Percentiles rank a stretch among this genome's conserved stretches.
Evolutionary conservation across 305 asterid genomes (phyloP).

Genomic region (Solanum aculeatissimum): DNA sequence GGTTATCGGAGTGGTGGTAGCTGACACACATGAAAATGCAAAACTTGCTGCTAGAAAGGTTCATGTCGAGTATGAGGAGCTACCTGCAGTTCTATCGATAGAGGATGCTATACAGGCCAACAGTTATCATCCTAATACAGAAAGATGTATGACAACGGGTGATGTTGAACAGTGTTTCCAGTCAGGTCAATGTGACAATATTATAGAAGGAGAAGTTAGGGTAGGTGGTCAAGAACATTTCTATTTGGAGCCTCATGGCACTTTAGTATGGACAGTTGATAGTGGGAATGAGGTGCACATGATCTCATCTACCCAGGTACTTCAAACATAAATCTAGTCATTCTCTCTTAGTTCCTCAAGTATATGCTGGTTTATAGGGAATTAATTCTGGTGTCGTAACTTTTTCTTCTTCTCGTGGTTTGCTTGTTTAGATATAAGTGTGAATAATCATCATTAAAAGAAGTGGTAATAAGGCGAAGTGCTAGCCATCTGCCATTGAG

Average conservation of each 20-base stretch:
- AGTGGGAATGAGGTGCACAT: conserved; percentile 93
- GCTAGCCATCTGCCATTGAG: not conserved
- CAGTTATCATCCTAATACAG: conserved; percentile 77
- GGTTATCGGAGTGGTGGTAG: conserved; percentile 90
- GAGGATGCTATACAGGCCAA: conserved; percentile 62
- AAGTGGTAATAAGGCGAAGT: not conserved
- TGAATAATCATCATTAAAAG: not conserved
- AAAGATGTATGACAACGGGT: conserved; percentile 49
- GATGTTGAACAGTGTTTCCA: conserved; percentile 61
- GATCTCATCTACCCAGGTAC: conserved; percentile 95
- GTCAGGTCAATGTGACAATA: conserved; percentile 69
- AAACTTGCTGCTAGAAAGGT: conserved; percentile 80
- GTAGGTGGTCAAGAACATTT: conserved; percentile 98
- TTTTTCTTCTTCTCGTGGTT: not conserved
- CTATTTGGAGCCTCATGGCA: conserved; percentile 88
- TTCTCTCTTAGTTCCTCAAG: not conserved
- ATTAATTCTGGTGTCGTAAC: not conserved
- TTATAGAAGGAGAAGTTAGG: conserved; percentile 73
- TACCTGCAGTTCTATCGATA: conserved; percentile 78
- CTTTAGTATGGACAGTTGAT: conserved; percentile 77
- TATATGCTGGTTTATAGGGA: not conserved
- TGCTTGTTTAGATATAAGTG: not conserved
- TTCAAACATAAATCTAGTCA: not conserved
- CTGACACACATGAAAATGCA: conserved; percentile 96
- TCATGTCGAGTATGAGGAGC: conserved; percentile 63